Percentiles rank a stretch among this genome's conserved stretches.
Conservation (phyloP, 2,329 filamentous ascomycete genomes). For the Fusarium proliferatum region DNA sequence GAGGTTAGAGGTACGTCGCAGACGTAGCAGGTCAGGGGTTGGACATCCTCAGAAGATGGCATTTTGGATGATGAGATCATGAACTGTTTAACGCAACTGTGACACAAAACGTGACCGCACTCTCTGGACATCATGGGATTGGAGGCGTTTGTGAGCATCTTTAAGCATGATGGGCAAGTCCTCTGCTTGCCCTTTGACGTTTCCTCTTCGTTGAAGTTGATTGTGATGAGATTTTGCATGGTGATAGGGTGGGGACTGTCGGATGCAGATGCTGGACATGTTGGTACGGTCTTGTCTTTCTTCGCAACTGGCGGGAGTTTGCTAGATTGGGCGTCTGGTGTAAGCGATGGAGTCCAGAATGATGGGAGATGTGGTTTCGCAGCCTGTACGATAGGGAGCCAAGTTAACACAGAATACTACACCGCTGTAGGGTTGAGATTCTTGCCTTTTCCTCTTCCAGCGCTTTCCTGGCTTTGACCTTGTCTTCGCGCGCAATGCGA, state of each 20-base stretch:
- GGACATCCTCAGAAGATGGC: conserved; percentile 57
- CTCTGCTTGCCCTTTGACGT: conserved; percentile 57
- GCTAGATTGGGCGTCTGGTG: conserved; percentile 64
- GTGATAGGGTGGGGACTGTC: conserved; percentile 78
- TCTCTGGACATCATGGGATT: conserved; percentile 86
- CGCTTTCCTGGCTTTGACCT: conserved; percentile 74
- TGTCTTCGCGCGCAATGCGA: conserved; percentile 76
- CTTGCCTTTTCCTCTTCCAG: conserved; percentile 78
- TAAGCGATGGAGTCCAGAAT: conserved; percentile 93
- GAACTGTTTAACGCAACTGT: conserved; percentile 85
- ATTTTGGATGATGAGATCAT: conserved; percentile 68
- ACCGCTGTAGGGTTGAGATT: background rate
- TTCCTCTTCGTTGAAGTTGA: conserved; percentile 80
- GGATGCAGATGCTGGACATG: conserved; percentile 79
- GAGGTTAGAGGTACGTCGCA: conserved; percentile 82
- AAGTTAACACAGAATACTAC: conserved; percentile 24
- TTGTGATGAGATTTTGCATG: conserved; percentile 78
- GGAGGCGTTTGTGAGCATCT: conserved; percentile 82
- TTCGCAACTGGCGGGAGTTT: conserved; percentile 67
- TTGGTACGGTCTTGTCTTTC: conserved; percentile 73
- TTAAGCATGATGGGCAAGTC: conserved; percentile 87
- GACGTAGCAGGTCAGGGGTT: conserved; percentile 76
- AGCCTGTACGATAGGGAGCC: conserved; percentile 54
- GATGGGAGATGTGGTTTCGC: conserved; percentile 79
- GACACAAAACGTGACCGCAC: conserved; percentile 92